Base-by-base conservation (phyloP, 345 rosid species). In the Pistacia integerrima region DNA sequence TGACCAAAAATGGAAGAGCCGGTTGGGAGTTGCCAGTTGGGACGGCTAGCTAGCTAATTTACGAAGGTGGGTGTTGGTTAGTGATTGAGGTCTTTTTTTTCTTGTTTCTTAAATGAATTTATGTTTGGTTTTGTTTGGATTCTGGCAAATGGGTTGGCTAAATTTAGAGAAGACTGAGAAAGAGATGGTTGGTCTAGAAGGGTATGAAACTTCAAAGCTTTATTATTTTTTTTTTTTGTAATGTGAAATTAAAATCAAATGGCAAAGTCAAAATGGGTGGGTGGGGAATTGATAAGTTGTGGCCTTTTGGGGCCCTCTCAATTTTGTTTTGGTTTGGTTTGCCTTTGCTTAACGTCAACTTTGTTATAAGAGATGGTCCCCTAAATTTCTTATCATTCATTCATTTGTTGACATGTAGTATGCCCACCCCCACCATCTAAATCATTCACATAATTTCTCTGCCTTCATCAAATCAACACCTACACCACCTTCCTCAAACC, bases 281-380 rank as follows among this genome's bases (percentile, higher is more conserved):
- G 76, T 83, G 87, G 75, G 28, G 25, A 77, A 70, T 74, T 79
- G 83, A 83, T 77, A 13, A 70, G 30, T 22, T 22, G 10, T n/a
- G 66, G 81, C 55, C 35, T 33, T 13, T 3, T 6, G 0, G 76
- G 85, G 44, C 72, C 51, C 48, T 18, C 81, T 54, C 74, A 61
- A 60, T 28, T 74, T 69, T 80, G 72, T 63, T 51, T 13, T 72
- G 74, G 72, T 20, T 71, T 83, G 59, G 38, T 76, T 82, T 80
- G 75, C 79, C 84, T 84, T 82, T 71, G 77, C 86, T 79, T 77
- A 82, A 82, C 87, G 87, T 82, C 87, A 84, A 87, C 82, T 80
- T 82, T 51, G 76, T 38, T 18, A 41, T 30, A 76, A 60, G 6
- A 44, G 25, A 14, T 65, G 89, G 85, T 76, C 79, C 80, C 82